phyloP scores from a whole-genome alignment of 2,329 filamentous ascomycete genomes.

The Clathrospora elynae region DNA sequence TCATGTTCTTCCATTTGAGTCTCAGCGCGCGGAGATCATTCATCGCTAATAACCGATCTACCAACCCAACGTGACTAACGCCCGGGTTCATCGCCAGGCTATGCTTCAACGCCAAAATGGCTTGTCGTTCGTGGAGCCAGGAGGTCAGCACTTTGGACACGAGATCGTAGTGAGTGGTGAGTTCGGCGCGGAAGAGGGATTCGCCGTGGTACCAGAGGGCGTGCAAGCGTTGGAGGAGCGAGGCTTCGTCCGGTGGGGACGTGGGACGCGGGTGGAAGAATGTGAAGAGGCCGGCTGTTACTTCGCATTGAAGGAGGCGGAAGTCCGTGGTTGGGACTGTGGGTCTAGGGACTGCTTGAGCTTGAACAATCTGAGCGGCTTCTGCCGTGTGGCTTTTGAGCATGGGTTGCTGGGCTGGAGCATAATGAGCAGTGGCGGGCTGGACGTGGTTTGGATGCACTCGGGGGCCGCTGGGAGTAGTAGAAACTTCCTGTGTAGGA shows the following conservation, averaged over 20 bases:
- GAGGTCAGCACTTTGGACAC: constrained; percentile 35
- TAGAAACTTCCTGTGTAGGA: constrained; percentile 18
- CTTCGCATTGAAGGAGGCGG: constrained; percentile 40
- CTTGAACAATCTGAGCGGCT: constrained; percentile 2
- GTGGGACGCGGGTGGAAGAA: constrained; percentile 36
- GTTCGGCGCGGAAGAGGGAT: constrained; percentile 32
- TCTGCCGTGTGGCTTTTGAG: constrained; percentile 33
- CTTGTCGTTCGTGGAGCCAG: constrained; percentile 41
- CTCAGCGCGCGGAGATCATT: constrained; percentile 43
- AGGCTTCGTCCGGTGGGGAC: constrained; percentile 31
- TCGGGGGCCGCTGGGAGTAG: constrained; percentile 10
- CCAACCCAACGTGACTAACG: constrained; percentile 31
- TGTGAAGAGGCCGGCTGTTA: constrained; percentile 38
- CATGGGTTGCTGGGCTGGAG: constrained; percentile 21
- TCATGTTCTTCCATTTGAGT: constrained; percentile 47
- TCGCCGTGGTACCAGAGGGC: constrained; percentile 37
- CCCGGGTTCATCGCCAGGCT: constrained; percentile 31
- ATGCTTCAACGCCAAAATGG: constrained; percentile 35
- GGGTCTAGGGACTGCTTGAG: constrained; percentile 9
- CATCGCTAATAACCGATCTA: constrained; percentile 42
- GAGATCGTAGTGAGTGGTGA: constrained; percentile 34
- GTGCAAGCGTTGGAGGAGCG: constrained; percentile 35
- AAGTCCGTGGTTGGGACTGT: constrained; percentile 21
- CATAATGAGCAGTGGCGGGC: constrained; percentile 13
- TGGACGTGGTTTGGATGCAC: constrained; percentile 15